Base-by-base conservation (phyloP, 108 stramenopile genomes). In the Epithemia pelagica region DNA sequence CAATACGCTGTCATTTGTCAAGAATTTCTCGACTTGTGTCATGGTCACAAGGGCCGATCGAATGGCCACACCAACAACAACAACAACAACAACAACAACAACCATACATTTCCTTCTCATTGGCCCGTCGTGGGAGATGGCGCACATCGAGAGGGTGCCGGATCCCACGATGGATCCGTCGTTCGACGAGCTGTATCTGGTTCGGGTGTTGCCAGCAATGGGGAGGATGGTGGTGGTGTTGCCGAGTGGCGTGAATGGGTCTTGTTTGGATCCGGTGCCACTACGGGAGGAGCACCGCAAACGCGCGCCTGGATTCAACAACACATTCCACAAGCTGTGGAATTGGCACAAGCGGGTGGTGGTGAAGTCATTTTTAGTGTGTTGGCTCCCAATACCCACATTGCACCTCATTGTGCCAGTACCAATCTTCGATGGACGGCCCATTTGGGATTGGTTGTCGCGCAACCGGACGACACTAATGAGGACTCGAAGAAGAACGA, bases 341-440 rank as follows among this genome's bases (percentile, higher is more conserved):
- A 76, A 18, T 61, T 90, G 61, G 85, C 84, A 37, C 62, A 77
- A 30, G 28, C 66, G 30, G 87, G 89, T 32, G 88, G 81, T 19
- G 91, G 91, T 3, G 88, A 93, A 76, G 74, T 90, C 22, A 85
- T 93, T 54, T 93, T 93, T 64, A 88, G 85, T 66, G 32, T 78
- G 18, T 75, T 93, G 61, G 83, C 70, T 2, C 82, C 85, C 32
- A 51, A 69, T 15, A 82, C 89, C 0, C 74, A 73, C 27, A 86
- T 90, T 46, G 55, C 65, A 52, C 59, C 91, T 1, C 87, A 90
- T 66, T 90, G 91, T 69, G 89, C 78, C 0, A 65, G 82, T 1
- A 86, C 85, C 30, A 93, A 93, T 66, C 53, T 88, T 25, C 75
- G 92, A 32, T 79, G 78, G 75, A 93, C 92, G 25, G 85, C 83